Evolutionary conservation across 768 basidiomycete genomes (phyloP), one percentile per base, ranked within the genome.

Genomic region (Psilocybe sp.): DNA sequence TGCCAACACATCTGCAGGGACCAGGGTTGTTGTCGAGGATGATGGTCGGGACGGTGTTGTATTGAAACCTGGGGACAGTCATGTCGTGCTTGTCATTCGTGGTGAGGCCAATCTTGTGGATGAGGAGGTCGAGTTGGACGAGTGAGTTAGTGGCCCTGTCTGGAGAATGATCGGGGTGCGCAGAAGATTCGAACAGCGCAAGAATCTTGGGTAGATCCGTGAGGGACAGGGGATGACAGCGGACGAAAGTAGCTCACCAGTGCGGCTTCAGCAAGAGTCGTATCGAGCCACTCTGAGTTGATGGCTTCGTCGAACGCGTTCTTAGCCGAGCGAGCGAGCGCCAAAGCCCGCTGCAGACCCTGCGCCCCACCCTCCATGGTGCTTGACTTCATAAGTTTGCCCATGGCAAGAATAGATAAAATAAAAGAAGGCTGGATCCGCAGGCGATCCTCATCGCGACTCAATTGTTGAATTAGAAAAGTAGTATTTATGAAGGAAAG

Each of bases 131-230:
- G 31, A 91, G 72, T 18, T 76, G 70, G 36, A 77, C 61, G 9
- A 92, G 69, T 0, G 87, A 74, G 15, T 66, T 65, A 16, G 72
- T 69, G 10, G 81, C 76, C 12, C 83, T 77, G 16, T 79, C 75
- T 4, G 77, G 71, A 16, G 75, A 77, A 60, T 89, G 78, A 38
- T 77, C 70, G 5, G 87, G 87, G 52, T 91, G 85, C 4, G 84
- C 78, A 1, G 85, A 90, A 0, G 80, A 78, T 63, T 92, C 89
- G 57, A 88, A 92, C 2, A 92, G 69, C 5, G 89, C 85, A 8
- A 91, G 74, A 43, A 92, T 80, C 88, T 88, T 52, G 4, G n/a
- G 13, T 12, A 19, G 6, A 39, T 18, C 10, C 13, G 33, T 36
- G 50, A 5, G 36, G 20, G 37, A 31, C 37, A 16, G 36, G 10